These are phyloP conservation scores for Davidsoniella neocaledoniae DNA, from an alignment of 2,329 filamentous ascomycete genomes.

Conservation along the genomic window DNA sequence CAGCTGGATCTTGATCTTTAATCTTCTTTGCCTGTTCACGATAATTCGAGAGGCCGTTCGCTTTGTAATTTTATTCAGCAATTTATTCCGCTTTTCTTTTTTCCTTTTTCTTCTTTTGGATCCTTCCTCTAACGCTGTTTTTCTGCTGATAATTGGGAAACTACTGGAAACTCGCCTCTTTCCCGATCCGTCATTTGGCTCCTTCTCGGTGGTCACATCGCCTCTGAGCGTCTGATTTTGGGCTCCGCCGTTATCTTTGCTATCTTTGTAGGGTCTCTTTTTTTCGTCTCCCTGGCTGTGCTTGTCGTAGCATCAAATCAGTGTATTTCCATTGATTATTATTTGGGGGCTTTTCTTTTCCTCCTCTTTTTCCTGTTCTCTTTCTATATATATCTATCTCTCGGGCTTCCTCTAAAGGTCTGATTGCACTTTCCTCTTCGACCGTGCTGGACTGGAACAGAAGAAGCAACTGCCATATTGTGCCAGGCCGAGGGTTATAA, in stretches of 20 bases:
- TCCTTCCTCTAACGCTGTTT: no score
- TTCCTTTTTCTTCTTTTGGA: background rate
- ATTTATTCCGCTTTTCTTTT: background rate
- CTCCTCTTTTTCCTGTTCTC: slow-evolving; percentile 1
- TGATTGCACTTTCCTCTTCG: slow-evolving; percentile 10
- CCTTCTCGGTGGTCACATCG: background rate
- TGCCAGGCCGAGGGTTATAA: no score
- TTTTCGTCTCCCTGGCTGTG: slow-evolving; percentile 19
- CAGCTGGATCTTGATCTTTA: background rate
- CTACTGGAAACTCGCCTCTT: background rate
- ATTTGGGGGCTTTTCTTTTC: slow-evolving; percentile 17
- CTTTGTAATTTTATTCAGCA: background rate
- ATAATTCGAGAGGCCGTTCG: background rate
- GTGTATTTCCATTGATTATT: background rate
- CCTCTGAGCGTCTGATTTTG: background rate
- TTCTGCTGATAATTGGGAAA: background rate
- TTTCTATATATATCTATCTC: background rate
- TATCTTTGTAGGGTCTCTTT: slow-evolving; percentile 1
- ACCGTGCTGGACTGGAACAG: background rate
- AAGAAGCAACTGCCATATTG: background rate
- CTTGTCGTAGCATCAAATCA: background rate
- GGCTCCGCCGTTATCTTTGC: background rate
- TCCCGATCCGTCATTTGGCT: no score
- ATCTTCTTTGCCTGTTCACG: background rate
- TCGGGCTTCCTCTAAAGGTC: background rate